phyloP scores from a whole-genome alignment of 2,329 filamentous ascomycete genomes.

The Cladophialophora psammophila region DNA sequence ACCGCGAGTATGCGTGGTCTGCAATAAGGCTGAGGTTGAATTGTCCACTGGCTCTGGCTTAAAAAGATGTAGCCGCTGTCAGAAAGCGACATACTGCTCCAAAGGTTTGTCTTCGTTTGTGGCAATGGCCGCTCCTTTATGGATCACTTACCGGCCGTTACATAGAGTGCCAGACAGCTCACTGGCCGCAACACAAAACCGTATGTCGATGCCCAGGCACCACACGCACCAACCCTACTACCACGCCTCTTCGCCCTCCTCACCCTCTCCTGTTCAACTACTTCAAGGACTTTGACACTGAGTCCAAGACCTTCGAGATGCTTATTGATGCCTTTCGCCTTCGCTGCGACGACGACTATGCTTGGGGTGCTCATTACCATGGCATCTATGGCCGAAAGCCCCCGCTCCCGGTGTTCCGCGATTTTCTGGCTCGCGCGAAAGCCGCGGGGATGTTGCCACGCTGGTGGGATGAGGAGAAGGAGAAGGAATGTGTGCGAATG shows the following conservation, averaged over 20 bases:
- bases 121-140: neutral
- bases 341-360: constrained; percentile 50
- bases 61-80: constrained; percentile 31
- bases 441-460: constrained; percentile 48
- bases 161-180: constrained; percentile 58
- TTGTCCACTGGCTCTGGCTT: constrained; percentile 20
- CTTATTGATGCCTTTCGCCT: constrained; percentile 61
- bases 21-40: constrained; percentile 25
- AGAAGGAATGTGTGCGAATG: constrained; percentile 48
- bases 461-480: constrained; percentile 56
- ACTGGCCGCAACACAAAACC: constrained; percentile 60
- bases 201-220: constrained; percentile 23
- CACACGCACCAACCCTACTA: neutral
- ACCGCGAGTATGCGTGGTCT: constrained; percentile 21
- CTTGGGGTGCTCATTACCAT: constrained; percentile 40
- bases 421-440: constrained; percentile 30
- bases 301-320: constrained; percentile 55
- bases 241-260: constrained; percentile 40
- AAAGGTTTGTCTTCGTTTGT: constrained; percentile 24
- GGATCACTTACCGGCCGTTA: constrained; percentile 6
- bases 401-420: constrained; percentile 27
- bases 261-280: constrained; percentile 34
- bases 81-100: constrained; percentile 29
- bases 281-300: constrained; percentile 48
- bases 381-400: constrained; percentile 29